Evolutionary conservation across 345 rosid species (phyloP).

Genomic region (Pugionium cornutum): DNA sequence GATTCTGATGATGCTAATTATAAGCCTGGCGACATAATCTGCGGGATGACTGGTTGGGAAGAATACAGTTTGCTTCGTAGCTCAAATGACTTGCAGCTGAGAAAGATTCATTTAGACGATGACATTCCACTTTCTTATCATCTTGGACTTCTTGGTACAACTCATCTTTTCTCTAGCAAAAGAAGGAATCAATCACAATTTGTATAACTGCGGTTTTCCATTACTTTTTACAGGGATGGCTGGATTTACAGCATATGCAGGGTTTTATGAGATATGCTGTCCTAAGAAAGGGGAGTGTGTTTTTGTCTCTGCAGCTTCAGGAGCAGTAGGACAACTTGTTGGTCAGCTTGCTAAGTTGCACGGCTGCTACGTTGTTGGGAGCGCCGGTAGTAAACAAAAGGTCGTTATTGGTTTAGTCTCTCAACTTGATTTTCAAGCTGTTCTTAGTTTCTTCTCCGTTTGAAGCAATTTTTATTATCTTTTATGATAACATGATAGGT

Average conservation of each 20-base stretch:
- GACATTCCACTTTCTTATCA: slow-evolving; percentile 66
- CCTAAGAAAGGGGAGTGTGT: slow-evolving; percentile 61
- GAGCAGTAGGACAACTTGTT: slow-evolving; percentile 80
- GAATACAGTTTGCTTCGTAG: slow-evolving; percentile 60
- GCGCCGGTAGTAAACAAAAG: slow-evolving; percentile 62
- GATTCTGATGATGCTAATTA: slow-evolving; percentile 59
- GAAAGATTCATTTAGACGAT: slow-evolving; percentile 50
- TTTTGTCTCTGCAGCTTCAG: slow-evolving; percentile 73
- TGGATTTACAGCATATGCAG: slow-evolving; percentile 72
- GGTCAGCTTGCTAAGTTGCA: slow-evolving; percentile 76
- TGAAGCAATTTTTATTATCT: not conserved
- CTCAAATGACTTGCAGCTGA: slow-evolving; percentile 38
- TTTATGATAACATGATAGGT: not conserved
- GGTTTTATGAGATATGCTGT: slow-evolving; percentile 62
- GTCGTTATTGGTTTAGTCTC: slow-evolving; percentile 22
- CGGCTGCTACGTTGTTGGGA: slow-evolving; percentile 76
- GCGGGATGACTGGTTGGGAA: slow-evolving; percentile 76
- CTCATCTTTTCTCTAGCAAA: not conserved
- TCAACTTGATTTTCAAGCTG: not conserved
- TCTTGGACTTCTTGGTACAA: slow-evolving; percentile 73
- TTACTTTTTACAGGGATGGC: slow-evolving; percentile 59
- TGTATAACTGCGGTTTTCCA: not conserved
- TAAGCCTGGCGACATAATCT: slow-evolving; percentile 58
- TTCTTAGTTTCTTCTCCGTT: not conserved
- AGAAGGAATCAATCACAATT: not conserved